Evolutionary conservation across 164 flowering plant species (phyloP).

Genomic region (Taxillus chinensis): DNA sequence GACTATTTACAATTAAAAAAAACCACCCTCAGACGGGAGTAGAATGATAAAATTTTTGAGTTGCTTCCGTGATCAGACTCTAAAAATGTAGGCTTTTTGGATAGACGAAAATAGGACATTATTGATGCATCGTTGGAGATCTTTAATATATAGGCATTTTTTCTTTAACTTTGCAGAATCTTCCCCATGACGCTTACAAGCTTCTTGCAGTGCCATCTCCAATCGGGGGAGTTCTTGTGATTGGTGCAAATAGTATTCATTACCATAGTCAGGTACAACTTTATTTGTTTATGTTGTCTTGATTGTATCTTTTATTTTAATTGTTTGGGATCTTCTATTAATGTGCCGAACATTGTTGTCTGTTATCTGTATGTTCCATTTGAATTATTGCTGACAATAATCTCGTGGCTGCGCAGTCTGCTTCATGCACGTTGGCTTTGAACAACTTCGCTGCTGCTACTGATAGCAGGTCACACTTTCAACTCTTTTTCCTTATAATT

Average conservation of each 20-base stretch:
- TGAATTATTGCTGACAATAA: neutral
- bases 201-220: constrained; percentile 97
- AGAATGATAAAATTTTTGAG: too few relatives aligned
- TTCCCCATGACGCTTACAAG: constrained; percentile 96
- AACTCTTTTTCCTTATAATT: constrained; percentile 8
- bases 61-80: too few relatives aligned
- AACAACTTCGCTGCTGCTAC: constrained; percentile 57
- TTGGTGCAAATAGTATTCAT: constrained; percentile 74
- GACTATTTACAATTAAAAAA: too few relatives aligned
- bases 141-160: too few relatives aligned
- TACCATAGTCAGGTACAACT: constrained; percentile 85
- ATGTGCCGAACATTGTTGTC: neutral
- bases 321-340: neutral
- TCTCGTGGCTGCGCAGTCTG: constrained; percentile 49
- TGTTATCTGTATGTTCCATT: neutral
- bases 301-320: neutral
- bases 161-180: constrained; percentile 40
- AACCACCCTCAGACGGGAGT: too few relatives aligned
- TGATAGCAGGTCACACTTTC: constrained; percentile 53
- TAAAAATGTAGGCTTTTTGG: too few relatives aligned
- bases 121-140: too few relatives aligned
- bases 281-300: neutral
- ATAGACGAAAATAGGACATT: too few relatives aligned
- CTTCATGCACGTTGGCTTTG: constrained; percentile 71
- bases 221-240: constrained; percentile 91